A percentile compares a stretch with the other conserved stretches of the same genome.
Conservation (phyloP, 1,284 basidiomycete genomes). For the Leccinum fallax region DNA sequence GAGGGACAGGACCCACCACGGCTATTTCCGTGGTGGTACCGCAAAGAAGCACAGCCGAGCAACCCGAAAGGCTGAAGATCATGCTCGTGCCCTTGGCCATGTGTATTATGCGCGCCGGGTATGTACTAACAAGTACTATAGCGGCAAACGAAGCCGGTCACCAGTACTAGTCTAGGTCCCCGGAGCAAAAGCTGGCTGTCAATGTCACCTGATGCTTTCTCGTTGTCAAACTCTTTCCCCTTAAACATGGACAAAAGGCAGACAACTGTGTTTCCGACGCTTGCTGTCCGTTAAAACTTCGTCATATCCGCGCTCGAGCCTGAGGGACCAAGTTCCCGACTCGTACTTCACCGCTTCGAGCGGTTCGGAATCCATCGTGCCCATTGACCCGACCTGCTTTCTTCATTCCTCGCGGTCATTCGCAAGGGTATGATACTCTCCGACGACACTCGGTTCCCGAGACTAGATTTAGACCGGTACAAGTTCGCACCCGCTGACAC, state of each 20-base stretch:
- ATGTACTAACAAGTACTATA: too few relatives aligned
- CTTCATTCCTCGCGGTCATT: slow-evolving; percentile 34
- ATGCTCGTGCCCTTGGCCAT: too few relatives aligned
- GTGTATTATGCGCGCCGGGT: too few relatives aligned
- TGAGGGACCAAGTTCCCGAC: neutral
- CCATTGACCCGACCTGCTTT: slow-evolving; percentile 34
- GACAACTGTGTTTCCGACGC: slow-evolving; percentile 21
- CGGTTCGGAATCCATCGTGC: slow-evolving; percentile 39
- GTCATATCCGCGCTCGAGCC: neutral
- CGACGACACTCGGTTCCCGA: slow-evolving; percentile 14
- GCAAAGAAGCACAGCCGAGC: too few relatives aligned
- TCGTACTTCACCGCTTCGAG: neutral
- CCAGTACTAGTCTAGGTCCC: too few relatives aligned
- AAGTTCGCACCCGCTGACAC: slow-evolving; percentile 17
- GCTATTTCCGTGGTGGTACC: too few relatives aligned
- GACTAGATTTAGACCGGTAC: slow-evolving; percentile 34
- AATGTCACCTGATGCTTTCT: neutral
- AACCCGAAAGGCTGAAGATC: too few relatives aligned
- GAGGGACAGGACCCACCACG: too few relatives aligned
- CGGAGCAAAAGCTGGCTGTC: too few relatives aligned
- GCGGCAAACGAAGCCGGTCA: too few relatives aligned
- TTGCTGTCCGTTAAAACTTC: slow-evolving; percentile 10
- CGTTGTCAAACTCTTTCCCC: slow-evolving; percentile 9
- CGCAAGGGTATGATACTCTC: slow-evolving; percentile 27
- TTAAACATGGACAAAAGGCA: slow-evolving; percentile 14